Evolutionary conservation across 169 alveolate genomes (phyloP), one percentile per base, ranked within the genome.

Genomic region (Toxoplasma gondii): DNA sequence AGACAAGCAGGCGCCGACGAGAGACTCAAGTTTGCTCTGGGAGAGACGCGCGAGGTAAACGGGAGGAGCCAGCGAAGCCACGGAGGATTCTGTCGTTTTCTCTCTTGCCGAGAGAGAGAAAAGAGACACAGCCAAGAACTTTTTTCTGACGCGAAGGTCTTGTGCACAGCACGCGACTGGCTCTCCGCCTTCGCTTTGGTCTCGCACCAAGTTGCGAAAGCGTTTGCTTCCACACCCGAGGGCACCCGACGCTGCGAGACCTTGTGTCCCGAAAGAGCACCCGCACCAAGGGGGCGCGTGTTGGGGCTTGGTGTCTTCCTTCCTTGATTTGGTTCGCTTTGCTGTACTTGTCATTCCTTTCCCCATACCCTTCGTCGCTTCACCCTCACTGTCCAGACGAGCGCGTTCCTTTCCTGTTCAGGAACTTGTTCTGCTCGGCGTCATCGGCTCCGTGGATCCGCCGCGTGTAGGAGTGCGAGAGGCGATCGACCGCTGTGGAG

Each of bases 401-500:
- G 19, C n/a, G 4, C 49, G 2, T 4, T 9, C 45, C 49, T 34
- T 1, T 43, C 53, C 64, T 82, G 54, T 36, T 53, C 91, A 95
- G 94, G 45, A 92, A 44, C 94, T 97, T 93, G 88, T 95, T 44
- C 94, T 97, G 27, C 70, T 98, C 38, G 99, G 99, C 36, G 87
- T 97, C 95, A 91, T 98, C 39, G 99, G 99, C 70, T 97, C 98
- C 93, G 97, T 98, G 92, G 99, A 99, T 96, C 99, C 99, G 43
- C 99, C 99, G 10, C 98, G 99, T 88, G 97, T 97, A 19, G 99
- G 99, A n/a, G 99, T 99, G 53, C 99, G 99, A 93, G 99, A 96
- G 81, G 99, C 99, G 58, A 98, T 99, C 38, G 97, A 96, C 88
- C 97, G 97, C 34, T 99, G 99, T 88, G 96, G 98, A 70, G 97